Evolutionary conservation across 2,329 filamentous ascomycete genomes (phyloP).

Genomic region (Paecilomyces dactylethromorphus): DNA sequence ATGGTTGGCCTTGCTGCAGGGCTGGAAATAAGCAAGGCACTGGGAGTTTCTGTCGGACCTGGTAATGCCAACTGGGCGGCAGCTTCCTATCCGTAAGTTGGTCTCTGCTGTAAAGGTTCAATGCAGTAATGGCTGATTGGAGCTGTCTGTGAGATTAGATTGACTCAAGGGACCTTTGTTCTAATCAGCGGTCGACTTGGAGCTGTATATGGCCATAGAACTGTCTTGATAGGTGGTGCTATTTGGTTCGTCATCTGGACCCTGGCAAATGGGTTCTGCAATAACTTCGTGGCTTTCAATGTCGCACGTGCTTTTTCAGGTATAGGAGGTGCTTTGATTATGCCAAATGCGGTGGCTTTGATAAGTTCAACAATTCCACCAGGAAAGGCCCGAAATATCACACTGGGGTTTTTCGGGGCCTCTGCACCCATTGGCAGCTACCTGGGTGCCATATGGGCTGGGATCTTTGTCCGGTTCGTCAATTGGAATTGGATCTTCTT

Average conservation of each 20-base stretch:
- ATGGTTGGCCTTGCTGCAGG: neutral
- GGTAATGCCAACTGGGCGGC: neutral
- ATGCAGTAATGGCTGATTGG: neutral
- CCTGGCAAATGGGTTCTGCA: conserved; percentile 44
- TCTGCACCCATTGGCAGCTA: conserved; percentile 42
- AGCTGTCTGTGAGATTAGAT: conserved; percentile 16
- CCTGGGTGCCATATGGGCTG: conserved; percentile 36
- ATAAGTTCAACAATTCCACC: conserved; percentile 44
- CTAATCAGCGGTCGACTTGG: conserved; percentile 52
- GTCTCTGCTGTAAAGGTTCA: neutral
- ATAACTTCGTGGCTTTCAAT: conserved; percentile 37
- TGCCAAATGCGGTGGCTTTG: conserved; percentile 49
- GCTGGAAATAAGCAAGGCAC: neutral
- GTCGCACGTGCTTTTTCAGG: conserved; percentile 43
- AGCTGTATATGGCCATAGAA: conserved; percentile 53
- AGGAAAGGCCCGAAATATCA: conserved; percentile 39
- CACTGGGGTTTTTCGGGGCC: conserved; percentile 43
- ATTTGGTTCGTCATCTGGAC: conserved; percentile 51
- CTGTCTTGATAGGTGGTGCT: conserved; percentile 48
- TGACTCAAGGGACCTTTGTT: conserved; percentile 53
- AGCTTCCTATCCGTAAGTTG: neutral
- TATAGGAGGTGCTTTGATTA: conserved; percentile 45
- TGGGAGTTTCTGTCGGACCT: neutral
- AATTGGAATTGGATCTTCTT: conserved; percentile 40
- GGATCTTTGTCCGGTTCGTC: conserved; percentile 28